A percentile compares a stretch with the other conserved stretches of the same genome.
Conservation (phyloP, 371 early-diverging fungal species). For the Rhizopus delemar region DNA sequence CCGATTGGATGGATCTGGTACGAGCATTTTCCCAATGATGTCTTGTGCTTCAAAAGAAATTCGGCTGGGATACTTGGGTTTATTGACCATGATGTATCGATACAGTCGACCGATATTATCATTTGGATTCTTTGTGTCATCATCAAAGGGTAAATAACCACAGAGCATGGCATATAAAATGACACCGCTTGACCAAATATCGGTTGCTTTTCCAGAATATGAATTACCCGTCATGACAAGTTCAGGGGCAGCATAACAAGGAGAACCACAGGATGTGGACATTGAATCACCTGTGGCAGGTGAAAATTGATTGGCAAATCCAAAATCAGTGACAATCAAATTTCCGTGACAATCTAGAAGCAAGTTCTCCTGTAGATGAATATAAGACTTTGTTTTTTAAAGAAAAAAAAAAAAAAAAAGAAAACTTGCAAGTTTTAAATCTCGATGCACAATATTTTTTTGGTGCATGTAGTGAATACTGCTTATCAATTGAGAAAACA, state of each 20-base stretch:
- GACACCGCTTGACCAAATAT: conserved; percentile 96
- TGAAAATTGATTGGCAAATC: conserved; percentile 95
- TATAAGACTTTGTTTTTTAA: background rate
- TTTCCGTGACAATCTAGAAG: conserved; percentile 84
- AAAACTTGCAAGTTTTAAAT: conserved; percentile 86
- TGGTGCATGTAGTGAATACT: conserved; percentile 86
- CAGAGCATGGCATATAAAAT: conserved; percentile 96
- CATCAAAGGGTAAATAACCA: conserved; percentile 99
- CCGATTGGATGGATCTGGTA: conserved; percentile 83
- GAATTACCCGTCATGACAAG: conserved; percentile 92
- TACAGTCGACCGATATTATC: conserved; percentile 95
- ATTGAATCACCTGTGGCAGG: conserved; percentile 73
- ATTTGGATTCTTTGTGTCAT: conserved; percentile 95
- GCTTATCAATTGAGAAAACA: conserved; percentile 93
- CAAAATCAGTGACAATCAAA: conserved; percentile 98
- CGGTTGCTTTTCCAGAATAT: conserved; percentile 96
- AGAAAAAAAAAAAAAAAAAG: too few relatives aligned
- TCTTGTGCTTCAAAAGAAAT: conserved; percentile 76
- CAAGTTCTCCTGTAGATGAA: conserved; percentile 86
- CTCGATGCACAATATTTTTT: conserved; percentile 92
- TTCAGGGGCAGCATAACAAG: conserved; percentile 98
- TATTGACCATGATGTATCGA: conserved; percentile 90
- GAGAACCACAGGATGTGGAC: conserved; percentile 95
- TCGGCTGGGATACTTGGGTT: conserved; percentile 85
- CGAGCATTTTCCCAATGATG: conserved; percentile 87